These are phyloP conservation scores for Plasmodium gonderi DNA, from an alignment of 169 alveolate genomes.

Conservation along the genomic window DNA sequence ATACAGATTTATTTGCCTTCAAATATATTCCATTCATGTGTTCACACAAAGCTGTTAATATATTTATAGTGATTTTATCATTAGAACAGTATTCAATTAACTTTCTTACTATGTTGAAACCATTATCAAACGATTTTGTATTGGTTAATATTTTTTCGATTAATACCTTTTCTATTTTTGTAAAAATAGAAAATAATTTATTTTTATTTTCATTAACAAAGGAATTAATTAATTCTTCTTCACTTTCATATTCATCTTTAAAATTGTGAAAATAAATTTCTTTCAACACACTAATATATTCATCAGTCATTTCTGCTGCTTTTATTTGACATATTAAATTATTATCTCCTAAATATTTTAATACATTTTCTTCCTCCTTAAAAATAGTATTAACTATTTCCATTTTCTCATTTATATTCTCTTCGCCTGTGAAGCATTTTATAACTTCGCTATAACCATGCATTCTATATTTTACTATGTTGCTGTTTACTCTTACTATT, in stretches of 20 bases:
- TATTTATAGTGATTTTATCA: conserved; percentile 46
- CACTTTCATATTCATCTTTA: conserved; percentile 2
- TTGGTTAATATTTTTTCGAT: conserved; percentile 56
- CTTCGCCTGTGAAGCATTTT: conserved; percentile 2
- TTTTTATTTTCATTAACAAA: conserved; percentile 48
- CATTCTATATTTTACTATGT: conserved; percentile 25
- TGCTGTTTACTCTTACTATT: conserved; percentile 19
- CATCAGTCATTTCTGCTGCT: conserved; percentile 64
- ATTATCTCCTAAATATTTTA: conserved; percentile 39
- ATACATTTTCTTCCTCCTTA: conserved; percentile 42
- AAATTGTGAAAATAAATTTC: conserved; percentile 17
- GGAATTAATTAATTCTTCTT: conserved; percentile 55
- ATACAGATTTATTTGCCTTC: conserved; percentile 35
- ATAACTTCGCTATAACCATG: conserved; percentile 56
- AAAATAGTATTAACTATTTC: conserved; percentile 11
- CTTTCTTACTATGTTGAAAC: conserved; percentile 52
- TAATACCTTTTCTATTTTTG: conserved; percentile 24
- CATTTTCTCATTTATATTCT: conserved; percentile 9
- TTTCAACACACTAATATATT: conserved; percentile 14
- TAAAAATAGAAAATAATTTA: conserved; percentile 31
- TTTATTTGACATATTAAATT: conserved; percentile 66
- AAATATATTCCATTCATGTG: conserved; percentile 20
- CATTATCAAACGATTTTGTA: conserved; percentile 54
- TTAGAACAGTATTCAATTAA: conserved; percentile 50
- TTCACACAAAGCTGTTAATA: conserved; percentile 27